These are phyloP conservation scores for Sequoia sempervirens DNA, from an alignment of 75 land plant species.

Conservation along the genomic window DNA sequence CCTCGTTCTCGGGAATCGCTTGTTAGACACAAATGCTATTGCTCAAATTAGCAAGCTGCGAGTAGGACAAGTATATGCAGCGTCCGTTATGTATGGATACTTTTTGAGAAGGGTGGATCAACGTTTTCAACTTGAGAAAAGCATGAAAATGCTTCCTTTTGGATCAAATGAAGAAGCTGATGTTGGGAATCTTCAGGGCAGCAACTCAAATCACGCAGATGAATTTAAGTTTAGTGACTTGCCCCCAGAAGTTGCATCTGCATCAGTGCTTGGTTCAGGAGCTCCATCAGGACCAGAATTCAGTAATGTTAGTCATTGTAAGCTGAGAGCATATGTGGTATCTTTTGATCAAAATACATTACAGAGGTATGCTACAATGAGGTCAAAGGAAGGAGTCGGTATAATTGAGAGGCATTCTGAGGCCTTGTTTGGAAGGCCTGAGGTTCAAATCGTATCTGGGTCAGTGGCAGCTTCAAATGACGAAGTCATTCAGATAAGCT, in stretches of 20 bases:
- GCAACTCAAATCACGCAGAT: background rate
- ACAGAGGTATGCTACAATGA: conserved; percentile 46
- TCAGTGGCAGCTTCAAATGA: conserved; percentile 25
- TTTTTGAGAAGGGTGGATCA: conserved; percentile 60
- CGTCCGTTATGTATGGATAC: conserved; percentile 67
- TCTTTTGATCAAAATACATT: conserved; percentile 41
- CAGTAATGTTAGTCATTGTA: conserved; percentile 11
- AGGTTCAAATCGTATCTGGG: conserved; percentile 23
- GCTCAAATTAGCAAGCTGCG: conserved; percentile 54
- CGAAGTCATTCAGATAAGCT: conserved; percentile 43
- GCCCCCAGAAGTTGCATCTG: background rate
- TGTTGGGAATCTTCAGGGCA: conserved; percentile 10
- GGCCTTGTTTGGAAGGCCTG: conserved; percentile 53
- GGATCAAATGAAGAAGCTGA: conserved; percentile 15
- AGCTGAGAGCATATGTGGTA: conserved; percentile 29
- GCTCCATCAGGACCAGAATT: background rate
- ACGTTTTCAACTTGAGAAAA: conserved; percentile 59
- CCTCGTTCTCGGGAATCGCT: conserved; percentile 35
- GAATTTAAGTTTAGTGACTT: background rate
- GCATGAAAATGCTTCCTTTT: conserved; percentile 39
- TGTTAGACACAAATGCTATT: conserved; percentile 24
- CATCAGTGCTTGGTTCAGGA: conserved; percentile 3
- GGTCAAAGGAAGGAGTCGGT: conserved; percentile 39
- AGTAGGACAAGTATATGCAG: conserved; percentile 60
- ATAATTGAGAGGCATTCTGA: conserved; percentile 55